Base-by-base conservation (phyloP, 441 rosid species). In the Bruguiera hainesii region DNA sequence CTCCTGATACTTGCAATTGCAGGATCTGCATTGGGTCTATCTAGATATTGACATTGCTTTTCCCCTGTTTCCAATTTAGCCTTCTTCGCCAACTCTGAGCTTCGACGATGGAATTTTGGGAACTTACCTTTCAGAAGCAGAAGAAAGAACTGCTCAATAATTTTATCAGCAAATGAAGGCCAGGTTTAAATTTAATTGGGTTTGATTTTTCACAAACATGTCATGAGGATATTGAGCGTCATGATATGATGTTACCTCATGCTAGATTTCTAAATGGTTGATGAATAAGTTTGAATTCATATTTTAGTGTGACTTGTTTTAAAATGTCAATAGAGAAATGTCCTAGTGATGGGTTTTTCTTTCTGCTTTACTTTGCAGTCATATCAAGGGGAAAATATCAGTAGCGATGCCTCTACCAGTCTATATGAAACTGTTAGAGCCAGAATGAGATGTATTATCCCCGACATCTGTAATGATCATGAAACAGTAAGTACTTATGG, bases 341-440 rank as follows among this genome's bases (percentile, higher is more conserved):
- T 61, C 30, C 31, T 61, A 64, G 52, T 64, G 64, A 25, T 31
- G n/a, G 21, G 28, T 8, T 60, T 57, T 29, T 8, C 25, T 68
- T 60, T 42, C 18, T 15, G 39, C 26, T 55, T 60, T 39, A 49
- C 67, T 33, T 72, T 75, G 72, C 80, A 82, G 84, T 65, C 77
- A 25, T 57, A 63, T 21, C 71, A 63, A 53, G 83, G 60, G 61
- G 76, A 74, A 65, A 67, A 65, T 63, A 60, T 80, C 58, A 79
- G 77, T 73, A 77, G 31, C 65, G 82, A 74, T 56, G 30, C 81
- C 72, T 68, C 7, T 5, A 31, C 80, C 25, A 65, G 57, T 66
- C 75, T 85, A 64, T 85, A 84, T 70, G 82, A 83, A 72, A 82
- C 90, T 59, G 87, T 87, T 66, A 74, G 80, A 62, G 82, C 87